Base-by-base conservation (phyloP, 305 asterid species). In the Fraxinus albicans region DNA sequence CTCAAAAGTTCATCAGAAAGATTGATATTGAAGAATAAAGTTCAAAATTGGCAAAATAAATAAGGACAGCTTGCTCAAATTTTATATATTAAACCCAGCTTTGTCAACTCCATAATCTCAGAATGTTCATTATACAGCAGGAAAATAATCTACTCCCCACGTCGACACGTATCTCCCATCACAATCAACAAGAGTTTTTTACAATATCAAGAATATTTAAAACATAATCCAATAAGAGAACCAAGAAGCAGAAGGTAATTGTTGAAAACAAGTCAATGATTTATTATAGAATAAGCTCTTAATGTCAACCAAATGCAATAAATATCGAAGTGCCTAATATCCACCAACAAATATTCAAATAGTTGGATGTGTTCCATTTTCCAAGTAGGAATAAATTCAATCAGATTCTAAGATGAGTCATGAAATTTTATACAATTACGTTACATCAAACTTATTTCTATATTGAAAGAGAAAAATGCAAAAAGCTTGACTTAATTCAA, bases 1-100 rank as follows among this genome's bases (percentile, higher is more conserved):
- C 9, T 19, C 15, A 33, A 12, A 85, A 83, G 73, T 9, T 50
- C 55, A 76, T 79, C 75, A 63, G 80, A 79, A 82, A 65, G 38
- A 27, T 23, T 21, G 73, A 63, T 8, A 63, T 63, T 8, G 31
- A 63, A 63, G 34, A 63, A 65, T 65, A 27, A 21, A 65, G 35
- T 65, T 65, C 73, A 21, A 23, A 23, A 60, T 2, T 8, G 72
- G 29, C 12, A 60, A 60, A 21, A 60, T 21, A 60, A 21, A 19
- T 7, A 8, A 63, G 13, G 27, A 63, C 29, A 21, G 0, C 72
- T 63, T 17, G 65, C 58, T 3, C 53, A 42, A 42, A 42, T 42
- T 50, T 7, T 58, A 19, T 19, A 6, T 6, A 58, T 6, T 19
- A 58, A 58, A 58, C 25, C 69, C 25, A 19, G 7, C 69, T 23